Evolutionary conservation across 345 rosid species (phyloP).

Genomic region (Luvunga scandens): DNA sequence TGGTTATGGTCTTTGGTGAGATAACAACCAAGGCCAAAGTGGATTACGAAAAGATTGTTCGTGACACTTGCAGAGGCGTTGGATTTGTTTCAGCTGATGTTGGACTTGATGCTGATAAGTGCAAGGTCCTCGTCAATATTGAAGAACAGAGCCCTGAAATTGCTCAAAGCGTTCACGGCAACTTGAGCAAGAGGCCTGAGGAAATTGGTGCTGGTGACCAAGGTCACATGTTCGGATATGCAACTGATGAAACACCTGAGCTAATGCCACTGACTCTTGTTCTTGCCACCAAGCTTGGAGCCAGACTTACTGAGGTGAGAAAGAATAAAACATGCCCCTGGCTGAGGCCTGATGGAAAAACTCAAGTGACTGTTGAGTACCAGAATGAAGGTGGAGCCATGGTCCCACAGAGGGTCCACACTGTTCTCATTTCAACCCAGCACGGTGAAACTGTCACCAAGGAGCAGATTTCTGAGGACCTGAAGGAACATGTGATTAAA

Average conservation of each 20-base stretch:
- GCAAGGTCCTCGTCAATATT: conserved; percentile 28
- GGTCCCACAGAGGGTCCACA: conserved; percentile 28
- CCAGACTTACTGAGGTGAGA: conserved; percentile 25
- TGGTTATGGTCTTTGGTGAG: conserved; percentile 32
- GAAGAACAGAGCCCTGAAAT: conserved; percentile 30
- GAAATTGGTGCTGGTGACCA: conserved; percentile 30
- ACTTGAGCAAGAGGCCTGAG: conserved; percentile 26
- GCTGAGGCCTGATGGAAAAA: conserved; percentile 35
- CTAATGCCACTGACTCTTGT: conserved; percentile 30
- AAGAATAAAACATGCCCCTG: conserved; percentile 29
- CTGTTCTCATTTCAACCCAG: conserved; percentile 30
- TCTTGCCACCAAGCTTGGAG: conserved; percentile 29
- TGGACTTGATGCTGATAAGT: conserved; percentile 22
- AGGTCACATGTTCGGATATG: conserved; percentile 34
- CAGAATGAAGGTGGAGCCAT: conserved; percentile 29
- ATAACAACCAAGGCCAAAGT: conserved; percentile 34
- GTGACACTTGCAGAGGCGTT: conserved; percentile 25
- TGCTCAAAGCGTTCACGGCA: conserved; percentile 26
- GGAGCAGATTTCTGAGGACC: conserved; percentile 18
- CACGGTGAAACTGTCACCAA: conserved; percentile 22
- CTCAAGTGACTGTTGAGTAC: conserved; percentile 31
- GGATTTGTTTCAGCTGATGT: conserved; percentile 23
- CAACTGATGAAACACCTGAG: conserved; percentile 32
- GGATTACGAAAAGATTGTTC: conserved; percentile 26
- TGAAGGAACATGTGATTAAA: conserved; percentile 28